Evolutionary conservation across 371 early-diverging fungal species (phyloP), one percentile per base, ranked within the genome.

Genomic region (Mucor racemosus): DNA sequence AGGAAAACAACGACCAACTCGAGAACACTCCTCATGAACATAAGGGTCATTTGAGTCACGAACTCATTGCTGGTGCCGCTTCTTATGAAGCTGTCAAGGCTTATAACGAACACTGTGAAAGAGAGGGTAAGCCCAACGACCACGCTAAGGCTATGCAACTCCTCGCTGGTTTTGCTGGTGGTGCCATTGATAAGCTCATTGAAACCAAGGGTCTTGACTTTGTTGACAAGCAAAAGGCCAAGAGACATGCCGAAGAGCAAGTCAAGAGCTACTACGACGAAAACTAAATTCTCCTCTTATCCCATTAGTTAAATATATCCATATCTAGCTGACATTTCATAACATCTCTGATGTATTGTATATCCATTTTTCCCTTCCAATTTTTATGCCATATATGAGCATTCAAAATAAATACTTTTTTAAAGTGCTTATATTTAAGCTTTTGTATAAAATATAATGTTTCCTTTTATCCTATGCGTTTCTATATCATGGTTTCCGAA

Each of bases 161-260:
- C 46, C 73, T 87, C 53, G 83, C 86, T 72, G 84, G 77, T 57
- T 72, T 84, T 55, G 83, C 79, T 35, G 87, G 77, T 73, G 86
- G 68, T 65, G 77, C 77, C 46, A 21, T 50, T 50, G 50, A 50
- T 21, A 50, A 50, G 26, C 21, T 50, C 9, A 62, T 80, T 65
- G 83, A 83, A 64, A 83, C 83, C 70, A 83, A 83, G 76, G 83
- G 83, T 69, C 76, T 83, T 65, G 79, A 83, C 61, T 74, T 60
- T 64, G 42, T 83, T 68, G 83, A 83, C 67, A 69, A 69, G 59
- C 42, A 67, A 44, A 83, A 78, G 74, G 83, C 83, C 46, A 80
- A 80, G 73, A 63, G 62, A 38, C 73, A 82, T 11, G 78, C 77
- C 57, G 79, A 82, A 63, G 71, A 77, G 11, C 73, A 72, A 41